A percentile compares a stretch with the other conserved stretches of the same genome.
Conservation (phyloP, 768 basidiomycete genomes). For the Rhodotorula babjevae region DNA sequence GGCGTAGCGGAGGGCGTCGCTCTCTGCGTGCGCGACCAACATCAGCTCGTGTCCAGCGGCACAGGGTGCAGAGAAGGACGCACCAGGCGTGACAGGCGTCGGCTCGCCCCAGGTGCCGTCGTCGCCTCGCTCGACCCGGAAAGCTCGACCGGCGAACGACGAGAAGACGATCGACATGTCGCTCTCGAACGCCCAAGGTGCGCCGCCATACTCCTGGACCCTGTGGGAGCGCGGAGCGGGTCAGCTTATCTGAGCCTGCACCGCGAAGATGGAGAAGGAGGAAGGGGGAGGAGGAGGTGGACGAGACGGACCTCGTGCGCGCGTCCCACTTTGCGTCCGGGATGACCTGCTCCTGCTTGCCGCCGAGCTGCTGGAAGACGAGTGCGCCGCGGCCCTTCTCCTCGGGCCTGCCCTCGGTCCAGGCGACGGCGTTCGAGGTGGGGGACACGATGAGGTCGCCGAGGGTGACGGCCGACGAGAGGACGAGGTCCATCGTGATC, state of each 20-base stretch:
- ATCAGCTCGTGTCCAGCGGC: background rate
- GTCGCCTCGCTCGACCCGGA: slow-evolving; percentile 47
- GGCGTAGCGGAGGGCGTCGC: slow-evolving; percentile 57
- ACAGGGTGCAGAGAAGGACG: slow-evolving; percentile 5
- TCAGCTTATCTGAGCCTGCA: too few species aligned
- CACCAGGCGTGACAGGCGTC: slow-evolving; percentile 62
- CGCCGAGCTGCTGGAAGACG: slow-evolving; percentile 50
- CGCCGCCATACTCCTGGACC: slow-evolving; percentile 48
- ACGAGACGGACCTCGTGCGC: slow-evolving; percentile 40
- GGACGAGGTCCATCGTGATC: too few species aligned
- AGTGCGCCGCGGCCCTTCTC: slow-evolving; percentile 59
- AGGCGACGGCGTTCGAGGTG: slow-evolving; percentile 51
- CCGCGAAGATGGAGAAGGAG: too few species aligned
- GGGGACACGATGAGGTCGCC: slow-evolving; percentile 58
- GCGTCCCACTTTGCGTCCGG: slow-evolving; percentile 58
- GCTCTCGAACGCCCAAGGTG: slow-evolving; percentile 54
- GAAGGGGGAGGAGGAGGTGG: background rate
- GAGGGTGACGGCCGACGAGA: slow-evolving; percentile 26
- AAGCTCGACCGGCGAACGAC: slow-evolving; percentile 55
- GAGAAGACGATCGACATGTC: slow-evolving; percentile 59
- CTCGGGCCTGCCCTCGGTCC: slow-evolving; percentile 59
- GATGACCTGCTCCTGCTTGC: slow-evolving; percentile 53
- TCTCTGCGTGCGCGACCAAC: too few species aligned
- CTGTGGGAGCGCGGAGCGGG: too few species aligned
- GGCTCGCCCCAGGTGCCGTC: slow-evolving; percentile 44